These are phyloP conservation scores for Aleurites moluccanus DNA, from an alignment of 441 rosid species.

Conservation along the genomic window DNA sequence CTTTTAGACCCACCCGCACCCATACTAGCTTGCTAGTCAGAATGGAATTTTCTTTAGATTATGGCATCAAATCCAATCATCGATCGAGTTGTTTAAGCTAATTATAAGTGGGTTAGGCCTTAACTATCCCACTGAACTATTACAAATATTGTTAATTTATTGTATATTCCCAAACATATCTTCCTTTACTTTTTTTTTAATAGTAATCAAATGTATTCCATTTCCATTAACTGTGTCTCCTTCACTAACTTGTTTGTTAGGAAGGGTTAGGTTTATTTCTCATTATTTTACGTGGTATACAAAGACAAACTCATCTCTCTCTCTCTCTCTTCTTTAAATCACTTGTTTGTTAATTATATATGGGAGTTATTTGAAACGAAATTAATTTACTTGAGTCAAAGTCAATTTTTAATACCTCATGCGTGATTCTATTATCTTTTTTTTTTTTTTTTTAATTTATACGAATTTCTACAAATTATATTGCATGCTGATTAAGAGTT, in stretches of 20 bases:
- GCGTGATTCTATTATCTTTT: too few species aligned
- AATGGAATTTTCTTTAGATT: conserved; percentile 19
- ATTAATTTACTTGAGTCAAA: too few species aligned
- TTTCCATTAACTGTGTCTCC: not conserved
- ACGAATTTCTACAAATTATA: too few species aligned
- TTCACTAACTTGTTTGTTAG: not conserved
- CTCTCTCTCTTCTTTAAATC: not conserved
- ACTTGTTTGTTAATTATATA: too few species aligned
- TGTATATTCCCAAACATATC: not conserved
- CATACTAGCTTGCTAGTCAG: conserved; percentile 7
- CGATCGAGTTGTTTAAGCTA: conserved; percentile 12
- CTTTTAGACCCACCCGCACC: conserved; percentile 34
- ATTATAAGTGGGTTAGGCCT: conserved; percentile 37
- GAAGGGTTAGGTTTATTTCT: not conserved
- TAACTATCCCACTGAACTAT: conserved; percentile 25
- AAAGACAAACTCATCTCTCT: not conserved
- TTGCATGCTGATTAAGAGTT: too few species aligned
- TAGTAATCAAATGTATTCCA: conserved; percentile 4
- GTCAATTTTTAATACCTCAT: too few species aligned
- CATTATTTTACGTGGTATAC: not conserved
- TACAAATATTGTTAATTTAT: not conserved
- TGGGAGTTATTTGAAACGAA: not conserved
- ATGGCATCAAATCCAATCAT: conserved; percentile 39
- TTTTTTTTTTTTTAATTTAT: too few species aligned
- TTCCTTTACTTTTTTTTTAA: too few species aligned